Conservation (phyloP, 2,329 filamentous ascomycete genomes). For the Rasamsonia emersonii region DNA sequence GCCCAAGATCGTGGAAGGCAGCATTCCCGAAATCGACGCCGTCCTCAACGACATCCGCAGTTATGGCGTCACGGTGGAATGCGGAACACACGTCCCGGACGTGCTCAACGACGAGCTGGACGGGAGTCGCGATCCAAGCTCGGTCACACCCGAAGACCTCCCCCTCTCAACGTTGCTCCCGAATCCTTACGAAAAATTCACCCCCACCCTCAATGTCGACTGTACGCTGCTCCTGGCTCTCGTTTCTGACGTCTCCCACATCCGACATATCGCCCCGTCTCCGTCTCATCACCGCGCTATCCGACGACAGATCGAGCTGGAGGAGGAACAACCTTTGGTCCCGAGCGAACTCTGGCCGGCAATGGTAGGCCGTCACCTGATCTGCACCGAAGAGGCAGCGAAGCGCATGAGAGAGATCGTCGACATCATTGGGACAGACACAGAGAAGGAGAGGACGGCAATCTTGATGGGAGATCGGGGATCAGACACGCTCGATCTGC, state of each 20-base stretch:
- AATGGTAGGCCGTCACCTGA: slow-evolving; percentile 47
- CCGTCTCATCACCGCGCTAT: slow-evolving; percentile 54
- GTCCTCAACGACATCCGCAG: slow-evolving; percentile 49
- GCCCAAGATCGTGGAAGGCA: slow-evolving; percentile 47
- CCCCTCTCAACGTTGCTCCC: slow-evolving; percentile 30
- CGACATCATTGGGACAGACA: slow-evolving; percentile 52
- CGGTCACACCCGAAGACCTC: slow-evolving; percentile 9
- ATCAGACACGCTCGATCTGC: slow-evolving; percentile 23
- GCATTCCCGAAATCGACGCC: slow-evolving; percentile 46
- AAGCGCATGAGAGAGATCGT: slow-evolving; percentile 60
- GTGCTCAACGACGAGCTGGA: slow-evolving; percentile 6
- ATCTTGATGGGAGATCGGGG: slow-evolving; percentile 48
- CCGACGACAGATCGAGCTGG: slow-evolving; percentile 55
- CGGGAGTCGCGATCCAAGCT: slow-evolving; percentile 5
- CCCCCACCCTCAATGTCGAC: slow-evolving; percentile 39
- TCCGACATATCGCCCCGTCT: slow-evolving; percentile 32
- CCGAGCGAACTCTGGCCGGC: slow-evolving; percentile 55
- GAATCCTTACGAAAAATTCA: slow-evolving; percentile 32
- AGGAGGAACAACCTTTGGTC: slow-evolving; percentile 52
- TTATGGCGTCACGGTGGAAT: slow-evolving; percentile 38
- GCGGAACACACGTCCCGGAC: slow-evolving; percentile 17
- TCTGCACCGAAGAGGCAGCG: slow-evolving; percentile 60
- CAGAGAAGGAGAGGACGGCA: slow-evolving; percentile 51
- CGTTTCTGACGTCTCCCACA: slow-evolving; percentile 64
- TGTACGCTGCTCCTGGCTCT: slow-evolving; percentile 63